Conservation (phyloP, 225 moss, liverwort and hornwort species). For the Pleurozium schreberi region DNA sequence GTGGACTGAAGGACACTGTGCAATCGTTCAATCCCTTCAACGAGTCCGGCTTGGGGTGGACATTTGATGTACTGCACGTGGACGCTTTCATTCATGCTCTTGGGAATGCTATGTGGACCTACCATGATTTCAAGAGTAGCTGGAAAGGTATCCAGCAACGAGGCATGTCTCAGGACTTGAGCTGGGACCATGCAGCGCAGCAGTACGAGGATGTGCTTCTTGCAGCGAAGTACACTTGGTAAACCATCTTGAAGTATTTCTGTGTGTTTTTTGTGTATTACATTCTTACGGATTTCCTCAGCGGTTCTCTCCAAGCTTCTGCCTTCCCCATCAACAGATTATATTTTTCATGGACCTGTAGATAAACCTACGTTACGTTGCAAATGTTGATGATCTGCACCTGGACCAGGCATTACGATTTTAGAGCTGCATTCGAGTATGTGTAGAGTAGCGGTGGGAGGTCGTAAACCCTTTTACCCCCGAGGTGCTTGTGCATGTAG, state of each 20-base stretch:
- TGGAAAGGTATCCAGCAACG: constrained; percentile 71
- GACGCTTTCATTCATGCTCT: constrained; percentile 52
- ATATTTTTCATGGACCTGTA: neutral
- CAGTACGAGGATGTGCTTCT: constrained; percentile 72
- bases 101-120: constrained; percentile 84
- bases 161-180: constrained; percentile 65
- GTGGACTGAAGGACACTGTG: constrained; percentile 67
- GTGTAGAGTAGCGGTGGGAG: neutral
- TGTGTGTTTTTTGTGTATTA: neutral
- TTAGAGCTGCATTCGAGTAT: neutral
- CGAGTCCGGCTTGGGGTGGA: constrained; percentile 70
- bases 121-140: constrained; percentile 56
- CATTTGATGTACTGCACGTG: constrained; percentile 30
- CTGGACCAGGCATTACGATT: neutral
- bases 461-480: neutral
- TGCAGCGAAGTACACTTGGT: constrained; percentile 81
- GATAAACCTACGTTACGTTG: neutral
- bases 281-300: neutral
- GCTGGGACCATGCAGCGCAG: constrained; percentile 82
- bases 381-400: neutral
- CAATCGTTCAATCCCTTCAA: constrained; percentile 65
- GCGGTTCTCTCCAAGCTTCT: neutral
- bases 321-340: neutral
- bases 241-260: neutral
- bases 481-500: neutral